phyloP scores from a whole-genome alignment of 2,329 filamentous ascomycete species.

The Neophaeococcomyces mojaviensis region DNA sequence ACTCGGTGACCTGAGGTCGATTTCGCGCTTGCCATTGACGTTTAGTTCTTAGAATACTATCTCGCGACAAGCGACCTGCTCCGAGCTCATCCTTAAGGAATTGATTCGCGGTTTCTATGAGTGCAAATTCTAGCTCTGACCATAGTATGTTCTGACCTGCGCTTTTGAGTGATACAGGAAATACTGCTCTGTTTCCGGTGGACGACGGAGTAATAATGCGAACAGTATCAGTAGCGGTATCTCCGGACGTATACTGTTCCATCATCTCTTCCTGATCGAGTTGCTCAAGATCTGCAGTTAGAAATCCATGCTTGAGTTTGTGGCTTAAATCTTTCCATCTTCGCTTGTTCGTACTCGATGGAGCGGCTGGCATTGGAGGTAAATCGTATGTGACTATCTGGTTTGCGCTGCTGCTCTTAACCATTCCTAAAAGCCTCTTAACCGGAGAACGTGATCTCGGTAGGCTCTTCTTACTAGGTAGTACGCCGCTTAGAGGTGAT shows the following conservation, averaged over 20 bases:
- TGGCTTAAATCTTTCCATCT: slow-evolving; percentile 30
- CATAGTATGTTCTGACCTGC: slow-evolving; percentile 37
- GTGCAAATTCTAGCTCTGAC: slow-evolving; percentile 39
- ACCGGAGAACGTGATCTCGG: slow-evolving; percentile 28
- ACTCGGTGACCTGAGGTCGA: slow-evolving; percentile 42
- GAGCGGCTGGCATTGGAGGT: slow-evolving; percentile 4
- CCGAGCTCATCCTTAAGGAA: slow-evolving; percentile 39
- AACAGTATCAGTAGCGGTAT: neutral
- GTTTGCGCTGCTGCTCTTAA: slow-evolving; percentile 28
- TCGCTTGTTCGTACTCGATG: slow-evolving; percentile 22
- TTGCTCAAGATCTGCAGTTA: slow-evolving; percentile 10
- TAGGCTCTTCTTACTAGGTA: slow-evolving; percentile 16
- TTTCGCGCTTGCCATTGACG: slow-evolving; percentile 40
- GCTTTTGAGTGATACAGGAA: slow-evolving; percentile 35
- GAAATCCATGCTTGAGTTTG: slow-evolving; percentile 34
- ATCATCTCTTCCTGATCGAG: slow-evolving; percentile 9
- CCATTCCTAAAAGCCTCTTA: slow-evolving; percentile 39
- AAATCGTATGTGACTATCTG: slow-evolving; percentile 22
- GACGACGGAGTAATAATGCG: slow-evolving; percentile 13
- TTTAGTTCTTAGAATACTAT: slow-evolving; percentile 33
- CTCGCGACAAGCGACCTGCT: slow-evolving; percentile 31
- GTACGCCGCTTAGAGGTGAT: neutral
- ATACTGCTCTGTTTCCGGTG: slow-evolving; percentile 17
- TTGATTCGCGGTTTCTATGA: slow-evolving; percentile 37
- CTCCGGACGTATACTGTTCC: slow-evolving; percentile 6